phyloP scores from a whole-genome alignment of 2,329 filamentous ascomycete species.

The Coniella vitis region DNA sequence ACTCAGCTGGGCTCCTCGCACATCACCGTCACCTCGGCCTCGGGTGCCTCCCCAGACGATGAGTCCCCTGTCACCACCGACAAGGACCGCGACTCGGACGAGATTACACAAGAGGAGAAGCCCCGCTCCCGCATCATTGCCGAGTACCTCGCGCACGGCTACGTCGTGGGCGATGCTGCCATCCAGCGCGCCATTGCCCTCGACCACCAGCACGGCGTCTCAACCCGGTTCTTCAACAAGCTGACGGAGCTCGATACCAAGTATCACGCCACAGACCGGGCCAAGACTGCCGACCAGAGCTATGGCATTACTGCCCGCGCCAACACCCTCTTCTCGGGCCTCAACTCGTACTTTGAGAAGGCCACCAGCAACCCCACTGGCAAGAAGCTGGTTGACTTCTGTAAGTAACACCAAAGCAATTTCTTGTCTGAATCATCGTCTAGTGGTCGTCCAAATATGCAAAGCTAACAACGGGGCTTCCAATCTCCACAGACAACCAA shows the following conservation, averaged over 20 bases:
- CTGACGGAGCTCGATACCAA: slow-evolving; percentile 74
- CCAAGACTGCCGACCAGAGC: slow-evolving; percentile 73
- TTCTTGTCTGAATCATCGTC: background rate
- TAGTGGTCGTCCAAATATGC: too few species aligned
- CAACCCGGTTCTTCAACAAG: slow-evolving; percentile 68
- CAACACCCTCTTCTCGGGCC: slow-evolving; percentile 53
- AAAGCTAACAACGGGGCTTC: background rate
- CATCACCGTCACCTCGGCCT: slow-evolving; percentile 64
- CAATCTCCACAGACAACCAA: slow-evolving; percentile 48
- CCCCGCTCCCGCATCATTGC: slow-evolving; percentile 87
- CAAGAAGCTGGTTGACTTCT: slow-evolving; percentile 82
- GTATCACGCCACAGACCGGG: slow-evolving; percentile 82
- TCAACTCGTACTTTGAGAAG: slow-evolving; percentile 92
- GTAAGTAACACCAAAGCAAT: slow-evolving; percentile 2
- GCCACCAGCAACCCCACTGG: slow-evolving; percentile 81
- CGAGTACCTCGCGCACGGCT: slow-evolving; percentile 94
- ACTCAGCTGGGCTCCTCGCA: slow-evolving; percentile 85
- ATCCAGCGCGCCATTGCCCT: slow-evolving; percentile 80
- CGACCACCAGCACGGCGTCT: slow-evolving; percentile 84
- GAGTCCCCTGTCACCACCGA: slow-evolving; percentile 52
- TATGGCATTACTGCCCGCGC: slow-evolving; percentile 77
- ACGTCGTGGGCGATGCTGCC: slow-evolving; percentile 67
- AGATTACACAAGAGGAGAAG: slow-evolving; percentile 94
- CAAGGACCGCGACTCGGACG: slow-evolving; percentile 52
- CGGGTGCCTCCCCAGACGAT: slow-evolving; percentile 52